A percentile compares a stretch with the other conserved stretches of the same genome.
phyloP scores from a whole-genome alignment of 2,329 filamentous ascomycete genomes.

The Fusarium napiforme region DNA sequence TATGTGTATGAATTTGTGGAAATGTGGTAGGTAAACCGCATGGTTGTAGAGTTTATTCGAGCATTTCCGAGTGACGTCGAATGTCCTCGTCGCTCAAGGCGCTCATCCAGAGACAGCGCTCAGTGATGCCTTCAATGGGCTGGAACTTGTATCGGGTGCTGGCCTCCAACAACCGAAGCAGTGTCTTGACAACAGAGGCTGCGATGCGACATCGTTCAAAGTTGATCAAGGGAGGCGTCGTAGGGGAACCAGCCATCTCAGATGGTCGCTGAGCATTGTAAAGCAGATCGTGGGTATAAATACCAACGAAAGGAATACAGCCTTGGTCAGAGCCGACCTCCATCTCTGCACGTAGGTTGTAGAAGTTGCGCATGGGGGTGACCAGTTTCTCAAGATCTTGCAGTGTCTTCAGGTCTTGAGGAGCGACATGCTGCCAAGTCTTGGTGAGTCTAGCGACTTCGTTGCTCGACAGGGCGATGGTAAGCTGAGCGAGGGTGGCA shows the following conservation, averaged over 20 bases:
- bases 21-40: not conserved
- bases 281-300: constrained; percentile 85
- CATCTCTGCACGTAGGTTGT: constrained; percentile 82
- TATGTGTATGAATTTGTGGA: constrained; percentile 7
- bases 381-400: constrained; percentile 77
- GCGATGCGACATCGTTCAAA: constrained; percentile 84
- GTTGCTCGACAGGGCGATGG: constrained; percentile 79
- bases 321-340: constrained; percentile 73
- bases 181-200: constrained; percentile 81
- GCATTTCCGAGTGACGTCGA: constrained; percentile 60
- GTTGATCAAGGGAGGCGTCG: constrained; percentile 77
- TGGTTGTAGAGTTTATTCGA: constrained; percentile 52
- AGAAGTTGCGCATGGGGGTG: constrained; percentile 81
- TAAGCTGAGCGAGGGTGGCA: constrained; percentile 83
- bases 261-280: constrained; percentile 84
- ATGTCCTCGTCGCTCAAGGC: constrained; percentile 82
- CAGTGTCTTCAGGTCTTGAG: constrained; percentile 72
- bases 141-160: constrained; percentile 79
- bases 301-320: constrained; percentile 86
- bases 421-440: constrained; percentile 78
- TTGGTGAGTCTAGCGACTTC: constrained; percentile 74
- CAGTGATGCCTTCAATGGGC: constrained; percentile 79
- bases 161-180: constrained; percentile 81
- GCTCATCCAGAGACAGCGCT: constrained; percentile 87
- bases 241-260: constrained; percentile 75